Conservation (phyloP, 371 early-diverging fungal genomes). For the Mortierella sp. region DNA sequence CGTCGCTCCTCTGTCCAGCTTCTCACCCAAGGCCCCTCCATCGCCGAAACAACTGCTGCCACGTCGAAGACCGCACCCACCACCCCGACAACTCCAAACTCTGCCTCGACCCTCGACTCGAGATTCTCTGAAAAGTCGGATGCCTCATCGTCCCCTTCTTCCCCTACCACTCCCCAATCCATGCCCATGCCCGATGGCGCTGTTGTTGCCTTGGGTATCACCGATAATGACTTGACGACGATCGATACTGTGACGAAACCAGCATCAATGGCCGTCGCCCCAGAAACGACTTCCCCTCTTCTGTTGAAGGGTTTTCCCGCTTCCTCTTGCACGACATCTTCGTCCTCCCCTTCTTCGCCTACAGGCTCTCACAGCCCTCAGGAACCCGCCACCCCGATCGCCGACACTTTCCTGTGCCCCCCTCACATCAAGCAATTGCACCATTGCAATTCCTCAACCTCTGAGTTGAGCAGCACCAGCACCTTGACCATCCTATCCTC, state of each 20-base stretch:
- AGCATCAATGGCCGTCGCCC: not conserved
- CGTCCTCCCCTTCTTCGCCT: not conserved
- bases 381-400: slow-evolving; percentile 21
- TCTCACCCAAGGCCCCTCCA: not conserved
- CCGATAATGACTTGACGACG: not conserved
- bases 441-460: slow-evolving; percentile 17
- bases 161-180: not conserved
- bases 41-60: slow-evolving; percentile 5
- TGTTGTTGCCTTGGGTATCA: slow-evolving; percentile 21
- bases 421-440: slow-evolving; percentile 8
- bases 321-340: not conserved
- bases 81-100: slow-evolving; percentile 10
- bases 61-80: slow-evolving; percentile 22
- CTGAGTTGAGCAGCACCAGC: slow-evolving; percentile 29
- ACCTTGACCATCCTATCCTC: slow-evolving; percentile 9
- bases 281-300: not conserved
- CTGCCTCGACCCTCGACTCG: slow-evolving; percentile 6
- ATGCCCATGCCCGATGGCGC: not conserved
- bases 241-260: slow-evolving; percentile 19
- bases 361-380: not conserved
- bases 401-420: slow-evolving; percentile 15
- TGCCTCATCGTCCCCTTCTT: not conserved
- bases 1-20: slow-evolving; percentile 32
- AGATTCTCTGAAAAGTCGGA: not conserved
- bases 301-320: not conserved